Base-by-base conservation (phyloP, 108 stramenopile species). In the Cylindrotheca fusiformis region DNA sequence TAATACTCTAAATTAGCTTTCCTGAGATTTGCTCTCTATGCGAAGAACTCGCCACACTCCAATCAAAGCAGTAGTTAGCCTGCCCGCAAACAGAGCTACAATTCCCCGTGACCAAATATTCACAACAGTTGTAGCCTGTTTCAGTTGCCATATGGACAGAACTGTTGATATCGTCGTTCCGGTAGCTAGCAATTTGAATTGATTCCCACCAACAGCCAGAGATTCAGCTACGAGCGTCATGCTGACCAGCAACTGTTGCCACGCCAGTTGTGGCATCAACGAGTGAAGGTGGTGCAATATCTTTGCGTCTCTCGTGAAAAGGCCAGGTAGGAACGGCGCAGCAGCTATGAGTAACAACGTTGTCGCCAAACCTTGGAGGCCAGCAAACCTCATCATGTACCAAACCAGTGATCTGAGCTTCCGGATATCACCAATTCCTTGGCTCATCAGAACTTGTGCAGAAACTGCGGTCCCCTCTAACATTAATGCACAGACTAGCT, bases 81-180 rank as follows among this genome's bases (percentile, higher is more conserved):
- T 60, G 19, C 83, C 86, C 19, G 65, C 55, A 68, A 88, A 84
- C 21, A 88, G 65, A 44, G 73, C 49, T 6, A 73, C 76, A 72
- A 87, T 82, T 10, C 86, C 86, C 26, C 59, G 44, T 1, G 58
- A 67, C 86, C 86, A 87, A 48, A 87, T 82, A 8, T 22, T 48
- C 5, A 74, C 71, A 32, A 87, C 60, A 57, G 51, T 72, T 0
- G 66, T 78, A 20, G 83, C 71, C 20, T 45, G 31, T 12, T 30
- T 60, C 33, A 87, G 54, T 23, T 74, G 68, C 21, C 32, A 52
- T 31, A 80, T 73, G 10, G 81, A 55, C 14, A 75, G 17, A 10
- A 77, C 36, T 4, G 86, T 74, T 6, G 76, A 55, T 1, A 82
- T 10, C 0, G 67, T 65, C 0, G 84, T 82, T 3, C 84, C 84